These are phyloP conservation scores for Clonostachys solani DNA, from an alignment of 2,329 filamentous ascomycete genomes.

Conservation along the genomic window DNA sequence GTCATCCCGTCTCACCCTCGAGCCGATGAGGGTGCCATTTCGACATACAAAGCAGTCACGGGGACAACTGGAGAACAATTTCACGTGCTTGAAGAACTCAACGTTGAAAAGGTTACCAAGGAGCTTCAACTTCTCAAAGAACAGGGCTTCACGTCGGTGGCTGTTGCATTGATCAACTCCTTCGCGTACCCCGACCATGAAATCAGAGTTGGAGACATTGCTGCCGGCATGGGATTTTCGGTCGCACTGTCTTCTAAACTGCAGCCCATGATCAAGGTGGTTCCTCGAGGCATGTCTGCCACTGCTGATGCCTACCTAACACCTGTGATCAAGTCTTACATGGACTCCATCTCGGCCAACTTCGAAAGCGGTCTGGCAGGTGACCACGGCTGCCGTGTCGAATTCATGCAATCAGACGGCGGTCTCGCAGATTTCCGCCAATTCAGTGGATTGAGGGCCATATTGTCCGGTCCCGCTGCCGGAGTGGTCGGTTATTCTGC, in stretches of 20 bases:
- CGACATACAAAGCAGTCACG: too few species aligned
- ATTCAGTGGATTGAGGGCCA: constrained; percentile 50
- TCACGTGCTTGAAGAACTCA: not conserved
- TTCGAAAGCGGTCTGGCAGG: not conserved
- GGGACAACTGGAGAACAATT: not conserved
- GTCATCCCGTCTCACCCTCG: constrained; percentile 59
- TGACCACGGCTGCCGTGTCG: not conserved
- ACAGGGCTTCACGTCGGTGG: constrained; percentile 59
- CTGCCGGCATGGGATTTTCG: constrained; percentile 33
- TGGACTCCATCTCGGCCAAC: constrained; percentile 19
- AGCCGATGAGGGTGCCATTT: constrained; percentile 52
- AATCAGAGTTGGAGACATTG: constrained; percentile 24
- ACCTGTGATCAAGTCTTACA: constrained; percentile 27
- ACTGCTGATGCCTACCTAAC: constrained; percentile 37
- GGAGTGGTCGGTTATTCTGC: constrained; percentile 74
- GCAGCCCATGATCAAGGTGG: constrained; percentile 37
- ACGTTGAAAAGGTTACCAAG: constrained; percentile 39
- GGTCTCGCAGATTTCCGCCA: constrained; percentile 6
- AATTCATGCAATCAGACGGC: constrained; percentile 5
- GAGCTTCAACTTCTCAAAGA: constrained; percentile 57
- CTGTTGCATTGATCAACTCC: constrained; percentile 67
- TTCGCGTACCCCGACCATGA: constrained; percentile 67
- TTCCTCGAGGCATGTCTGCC: constrained; percentile 33
- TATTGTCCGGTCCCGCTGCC: constrained; percentile 71
- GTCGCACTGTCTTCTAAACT: constrained; percentile 4